Evolutionary conservation across 441 rosid species (phyloP).

Genomic region (Mallotus japonicus): DNA sequence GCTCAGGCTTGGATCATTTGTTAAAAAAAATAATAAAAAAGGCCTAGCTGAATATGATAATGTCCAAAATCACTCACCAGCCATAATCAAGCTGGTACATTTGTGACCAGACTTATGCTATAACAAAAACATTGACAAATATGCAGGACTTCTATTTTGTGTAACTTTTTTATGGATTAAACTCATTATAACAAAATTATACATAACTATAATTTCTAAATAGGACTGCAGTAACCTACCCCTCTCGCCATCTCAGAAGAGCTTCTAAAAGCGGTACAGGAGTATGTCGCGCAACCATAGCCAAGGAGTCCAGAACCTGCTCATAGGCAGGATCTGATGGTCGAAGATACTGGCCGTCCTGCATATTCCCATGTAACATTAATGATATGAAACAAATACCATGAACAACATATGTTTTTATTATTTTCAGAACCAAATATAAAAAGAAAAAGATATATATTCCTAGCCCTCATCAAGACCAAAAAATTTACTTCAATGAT

Average conservation of each 20-base stretch:
- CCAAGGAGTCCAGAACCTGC: constrained; percentile 96
- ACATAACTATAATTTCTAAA: neutral
- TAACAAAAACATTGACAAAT: neutral
- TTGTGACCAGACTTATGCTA: neutral
- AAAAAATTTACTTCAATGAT: neutral
- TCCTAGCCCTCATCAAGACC: neutral
- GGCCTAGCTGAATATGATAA: neutral
- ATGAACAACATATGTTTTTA: neutral
- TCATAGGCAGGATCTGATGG: constrained; percentile 98
- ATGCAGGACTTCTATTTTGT: neutral
- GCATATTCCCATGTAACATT: constrained; percentile 25
- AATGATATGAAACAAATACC: neutral
- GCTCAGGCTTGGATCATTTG: too few relatives aligned
- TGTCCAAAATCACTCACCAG: neutral
- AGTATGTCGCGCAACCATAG: constrained; percentile 98
- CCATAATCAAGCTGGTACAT: neutral
- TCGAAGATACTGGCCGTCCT: constrained; percentile 99
- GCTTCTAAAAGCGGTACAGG: constrained; percentile 98
- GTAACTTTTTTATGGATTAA: neutral
- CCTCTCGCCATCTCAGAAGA: constrained; percentile 95
- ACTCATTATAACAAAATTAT: neutral
- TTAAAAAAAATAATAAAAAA: too few relatives aligned
- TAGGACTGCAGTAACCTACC: constrained; percentile 23
- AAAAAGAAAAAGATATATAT: too few relatives aligned
- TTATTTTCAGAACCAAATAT: too few relatives aligned